Conservation (phyloP, 805 yeast genomes). For the Nakazawaea wickerhamii region DNA sequence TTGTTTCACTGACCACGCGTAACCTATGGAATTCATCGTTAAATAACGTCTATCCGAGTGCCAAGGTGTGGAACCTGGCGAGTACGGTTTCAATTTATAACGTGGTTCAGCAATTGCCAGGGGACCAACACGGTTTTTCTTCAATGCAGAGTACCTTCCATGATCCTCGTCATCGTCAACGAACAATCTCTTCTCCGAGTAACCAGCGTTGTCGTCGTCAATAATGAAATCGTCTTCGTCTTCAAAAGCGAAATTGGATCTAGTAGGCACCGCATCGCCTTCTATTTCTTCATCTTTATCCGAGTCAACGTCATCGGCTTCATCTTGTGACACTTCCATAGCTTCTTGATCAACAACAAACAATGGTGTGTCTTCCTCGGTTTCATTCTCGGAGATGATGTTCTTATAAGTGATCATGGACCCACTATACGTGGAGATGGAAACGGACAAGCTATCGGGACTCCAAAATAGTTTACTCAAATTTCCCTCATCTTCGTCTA, state of each 20-base stretch:
- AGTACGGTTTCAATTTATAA: slow-evolving; percentile 54
- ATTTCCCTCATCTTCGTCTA: slow-evolving; percentile 23
- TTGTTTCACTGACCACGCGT: slow-evolving; percentile 70
- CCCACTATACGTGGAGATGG: slow-evolving; percentile 41
- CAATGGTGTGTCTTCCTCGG: slow-evolving; percentile 5
- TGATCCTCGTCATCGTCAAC: slow-evolving; percentile 9
- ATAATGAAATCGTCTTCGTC: slow-evolving; percentile 50
- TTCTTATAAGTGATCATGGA: slow-evolving; percentile 25
- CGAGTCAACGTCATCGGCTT: slow-evolving; percentile 12
- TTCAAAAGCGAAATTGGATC: slow-evolving; percentile 21
- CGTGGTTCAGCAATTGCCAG: slow-evolving; percentile 3
- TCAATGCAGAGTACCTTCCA: background rate
- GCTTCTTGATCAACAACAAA: slow-evolving; percentile 16
- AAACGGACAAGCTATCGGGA: slow-evolving; percentile 21
- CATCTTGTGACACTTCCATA: slow-evolving; percentile 15
- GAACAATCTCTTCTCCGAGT: slow-evolving; percentile 17
- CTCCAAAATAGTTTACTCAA: slow-evolving; percentile 10
- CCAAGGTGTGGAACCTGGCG: slow-evolving; percentile 91
- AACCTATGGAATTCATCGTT: slow-evolving; percentile 76
- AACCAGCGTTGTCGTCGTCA: slow-evolving; percentile 60
- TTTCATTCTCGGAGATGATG: slow-evolving; percentile 2
- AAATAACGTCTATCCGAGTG: slow-evolving; percentile 62
- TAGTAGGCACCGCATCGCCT: slow-evolving; percentile 6
- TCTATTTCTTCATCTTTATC: slow-evolving; percentile 16
- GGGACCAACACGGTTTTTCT: background rate